Evolutionary conservation across 2,329 filamentous ascomycete species (phyloP).

Genomic region (Neonectria coccinea): DNA sequence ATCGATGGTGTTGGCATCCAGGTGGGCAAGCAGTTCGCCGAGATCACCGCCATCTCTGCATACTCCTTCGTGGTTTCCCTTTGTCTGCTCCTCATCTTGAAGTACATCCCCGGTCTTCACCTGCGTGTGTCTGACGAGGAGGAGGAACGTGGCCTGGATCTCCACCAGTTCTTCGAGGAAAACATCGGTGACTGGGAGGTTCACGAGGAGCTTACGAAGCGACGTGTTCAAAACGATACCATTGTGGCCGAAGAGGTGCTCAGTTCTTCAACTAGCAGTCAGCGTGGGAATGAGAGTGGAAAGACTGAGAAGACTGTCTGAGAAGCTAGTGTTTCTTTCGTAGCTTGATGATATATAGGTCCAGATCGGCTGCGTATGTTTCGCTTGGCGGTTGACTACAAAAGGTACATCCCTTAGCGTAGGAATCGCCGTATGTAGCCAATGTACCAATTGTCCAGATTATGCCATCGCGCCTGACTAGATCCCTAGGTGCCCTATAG

Average conservation of each 20-base stretch:
- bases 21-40: conserved; percentile 28
- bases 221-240: conserved; percentile 2
- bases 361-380: no score
- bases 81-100: conserved; percentile 25
- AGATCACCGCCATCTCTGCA: conserved; percentile 31
- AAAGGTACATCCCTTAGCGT: no score
- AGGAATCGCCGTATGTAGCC: no score
- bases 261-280: conserved; percentile 24
- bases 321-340: neutral
- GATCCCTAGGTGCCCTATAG: no score
- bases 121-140: conserved; percentile 30
- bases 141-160: conserved; percentile 29
- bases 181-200: conserved; percentile 33
- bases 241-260: conserved; percentile 13
- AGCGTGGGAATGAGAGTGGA: conserved; percentile 6
- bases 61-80: conserved; percentile 29
- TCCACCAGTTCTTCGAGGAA: conserved; percentile 31
- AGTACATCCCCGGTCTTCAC: conserved; percentile 31
- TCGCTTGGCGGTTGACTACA: no score
- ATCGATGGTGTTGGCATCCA: conserved; percentile 30
- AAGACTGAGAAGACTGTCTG: conserved; percentile 18
- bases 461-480: no score
- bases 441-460: no score
- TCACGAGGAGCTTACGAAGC: conserved; percentile 23
- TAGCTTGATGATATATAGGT: no score